phyloP scores from a whole-genome alignment of 2,329 filamentous ascomycete genomes.

The Fusarium tjaetaba region DNA sequence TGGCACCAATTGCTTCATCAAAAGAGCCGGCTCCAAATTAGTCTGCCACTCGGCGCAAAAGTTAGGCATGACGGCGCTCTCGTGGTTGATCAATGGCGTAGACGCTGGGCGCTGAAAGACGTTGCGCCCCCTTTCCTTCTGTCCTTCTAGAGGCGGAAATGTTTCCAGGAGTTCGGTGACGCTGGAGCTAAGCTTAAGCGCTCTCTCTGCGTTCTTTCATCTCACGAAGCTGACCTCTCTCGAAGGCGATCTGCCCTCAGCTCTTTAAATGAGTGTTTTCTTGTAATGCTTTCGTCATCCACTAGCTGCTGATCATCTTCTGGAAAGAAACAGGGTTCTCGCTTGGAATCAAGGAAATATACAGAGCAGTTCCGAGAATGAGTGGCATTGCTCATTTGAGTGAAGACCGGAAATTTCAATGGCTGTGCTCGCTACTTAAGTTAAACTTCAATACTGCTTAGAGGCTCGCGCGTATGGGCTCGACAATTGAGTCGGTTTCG shows the following conservation, averaged over 20 bases:
- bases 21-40: conserved; percentile 27
- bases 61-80: conserved; percentile 27
- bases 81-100: conserved; percentile 30
- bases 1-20: conserved; percentile 28
- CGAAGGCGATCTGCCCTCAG: conserved; percentile 13
- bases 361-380: background rate
- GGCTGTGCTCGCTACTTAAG: background rate
- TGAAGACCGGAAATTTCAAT: background rate
- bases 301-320: conserved; percentile 16
- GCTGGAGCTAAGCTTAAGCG: conserved; percentile 11
- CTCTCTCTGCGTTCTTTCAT: conserved; percentile 11
- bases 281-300: conserved; percentile 22
- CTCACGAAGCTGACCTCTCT: conserved; percentile 12
- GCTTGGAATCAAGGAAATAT: background rate
- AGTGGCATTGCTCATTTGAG: background rate
- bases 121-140: conserved; percentile 37
- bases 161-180: conserved; percentile 25
- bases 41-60: conserved; percentile 27
- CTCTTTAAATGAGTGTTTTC: conserved; percentile 2
- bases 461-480: background rate
- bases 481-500: background rate
- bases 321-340: conserved; percentile 10
- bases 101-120: conserved; percentile 19
- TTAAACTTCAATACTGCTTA: background rate
- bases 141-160: conserved; percentile 22